Evolutionary conservation across 495 filamentous ascomycete species (phyloP), one percentile per base, ranked within the genome.

Genomic region (Podospora fimiseda): DNA sequence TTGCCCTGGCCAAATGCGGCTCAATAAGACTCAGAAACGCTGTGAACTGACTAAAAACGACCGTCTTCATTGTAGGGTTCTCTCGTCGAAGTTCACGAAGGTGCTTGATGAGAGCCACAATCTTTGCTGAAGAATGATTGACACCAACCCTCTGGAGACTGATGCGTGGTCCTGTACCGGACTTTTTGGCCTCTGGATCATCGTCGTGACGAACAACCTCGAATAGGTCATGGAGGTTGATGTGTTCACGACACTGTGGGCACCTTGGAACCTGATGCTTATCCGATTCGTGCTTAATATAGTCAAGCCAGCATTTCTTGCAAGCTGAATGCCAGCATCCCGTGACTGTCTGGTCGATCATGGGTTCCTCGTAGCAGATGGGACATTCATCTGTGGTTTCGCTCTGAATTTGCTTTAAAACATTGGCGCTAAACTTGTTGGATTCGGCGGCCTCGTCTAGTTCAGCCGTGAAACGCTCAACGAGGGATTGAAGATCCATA

Each of bases 241-340:
- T 82, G 21, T 83, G 76, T 50, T 85, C 87, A 18, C 93, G 86
- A 61, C 93, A 98, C 38, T 86, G 88, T 69, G 95, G 95, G 61
- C 93, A 98, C 24, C 82, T 76, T 9, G 93, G 85, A 0, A 86
- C 52, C 51, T 86, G 77, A 23, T 84, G 81, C 59, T 84, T 88
- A 56, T 88, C 81, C 27, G 78, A 85, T 59, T 95, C 87, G 65
- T 95, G 89, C 56, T 74, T 81, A 54, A 98, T 90, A 61, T 90
- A 95, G 59, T 90, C 83, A 3, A 88, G 69, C 20, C 95, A 75
- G 60, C 93, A 98, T 42, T 88, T 83, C 68, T 93, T 95, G 76
- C 93, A 98, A 2, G 93, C 91, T 19, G 87, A 89, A 67, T 98
- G 93, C 88, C 92, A 97, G 70, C 93, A 98, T 0, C 89, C 87